Percentiles rank a stretch among this genome's conserved stretches.
Conservation (phyloP, 768 basidiomycete genomes). For the Suillus hirtellus region DNA sequence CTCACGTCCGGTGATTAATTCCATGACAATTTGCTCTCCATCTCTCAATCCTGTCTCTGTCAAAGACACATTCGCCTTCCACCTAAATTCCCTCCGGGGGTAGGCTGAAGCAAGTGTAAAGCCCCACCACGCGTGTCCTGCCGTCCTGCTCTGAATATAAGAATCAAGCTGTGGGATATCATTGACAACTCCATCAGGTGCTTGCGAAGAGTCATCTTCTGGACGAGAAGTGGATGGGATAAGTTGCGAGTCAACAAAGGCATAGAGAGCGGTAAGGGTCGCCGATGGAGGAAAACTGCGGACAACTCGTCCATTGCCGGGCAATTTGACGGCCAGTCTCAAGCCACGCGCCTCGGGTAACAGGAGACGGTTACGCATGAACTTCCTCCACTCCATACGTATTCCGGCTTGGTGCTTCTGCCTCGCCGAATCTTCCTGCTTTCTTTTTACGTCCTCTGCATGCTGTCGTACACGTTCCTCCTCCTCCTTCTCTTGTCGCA, state of each 20-base stretch:
- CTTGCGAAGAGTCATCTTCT: constrained; percentile 42
- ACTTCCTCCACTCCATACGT: constrained; percentile 57
- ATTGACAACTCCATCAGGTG: constrained; percentile 38
- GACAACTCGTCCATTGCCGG: constrained; percentile 58
- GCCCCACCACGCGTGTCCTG: constrained; percentile 59
- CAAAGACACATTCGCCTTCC: constrained; percentile 41
- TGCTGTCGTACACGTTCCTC: constrained; percentile 36
- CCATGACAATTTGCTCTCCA: constrained; percentile 66
- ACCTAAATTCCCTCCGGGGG: constrained; percentile 65
- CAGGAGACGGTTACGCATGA: constrained; percentile 53
- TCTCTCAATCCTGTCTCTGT: constrained; percentile 50
- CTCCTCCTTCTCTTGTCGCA: constrained; percentile 44
- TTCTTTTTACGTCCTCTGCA: constrained; percentile 36
- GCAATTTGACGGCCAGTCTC: constrained; percentile 55
- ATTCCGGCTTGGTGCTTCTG: constrained; percentile 34
- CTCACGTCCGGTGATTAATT: constrained; percentile 34
- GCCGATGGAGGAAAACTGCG: constrained; percentile 51
- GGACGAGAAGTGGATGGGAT: constrained; percentile 42
- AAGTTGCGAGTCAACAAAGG: constrained; percentile 66
- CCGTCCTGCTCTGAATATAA: constrained; percentile 31
- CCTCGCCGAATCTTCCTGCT: constrained; percentile 40
- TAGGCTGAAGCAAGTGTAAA: constrained; percentile 72
- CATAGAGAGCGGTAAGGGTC: constrained; percentile 65
- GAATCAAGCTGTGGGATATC: constrained; percentile 39
- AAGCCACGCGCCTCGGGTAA: constrained; percentile 33